A percentile compares a stretch with the other conserved stretches of the same genome.
Evolutionary conservation across 108 stramenopile genomes (phyloP).

Genomic region (Cyclostephanos tholiformis): DNA sequence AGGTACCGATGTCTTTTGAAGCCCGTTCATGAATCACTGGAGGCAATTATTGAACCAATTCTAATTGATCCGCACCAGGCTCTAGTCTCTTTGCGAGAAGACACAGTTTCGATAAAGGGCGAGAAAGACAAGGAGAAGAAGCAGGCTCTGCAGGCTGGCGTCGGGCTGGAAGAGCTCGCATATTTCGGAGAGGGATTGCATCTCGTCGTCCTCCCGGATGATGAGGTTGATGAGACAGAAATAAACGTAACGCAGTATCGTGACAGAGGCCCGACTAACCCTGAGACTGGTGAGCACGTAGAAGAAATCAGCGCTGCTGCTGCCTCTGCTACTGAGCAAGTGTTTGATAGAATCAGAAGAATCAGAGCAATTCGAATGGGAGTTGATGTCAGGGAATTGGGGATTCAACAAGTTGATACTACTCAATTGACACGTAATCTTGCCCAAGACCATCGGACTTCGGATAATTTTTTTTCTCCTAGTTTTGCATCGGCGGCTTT

Average conservation of each 20-base stretch:
- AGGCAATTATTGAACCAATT: constrained; percentile 34
- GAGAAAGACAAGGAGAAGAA: constrained; percentile 72
- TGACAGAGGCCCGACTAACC: constrained; percentile 53
- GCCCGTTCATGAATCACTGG: constrained; percentile 49
- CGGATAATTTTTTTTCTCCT: constrained; percentile 1
- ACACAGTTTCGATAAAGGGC: constrained; percentile 39
- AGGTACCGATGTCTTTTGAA: constrained; percentile 68
- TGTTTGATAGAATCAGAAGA: constrained; percentile 73
- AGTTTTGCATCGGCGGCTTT: constrained; percentile 4
- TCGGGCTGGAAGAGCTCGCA: constrained; percentile 59
- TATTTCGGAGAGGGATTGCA: constrained; percentile 65
- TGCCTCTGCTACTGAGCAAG: constrained; percentile 66
- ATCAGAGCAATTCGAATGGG: constrained; percentile 34
- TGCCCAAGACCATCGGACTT: constrained; percentile 8
- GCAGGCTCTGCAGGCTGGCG: constrained; percentile 57
- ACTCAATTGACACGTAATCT: constrained; percentile 15
- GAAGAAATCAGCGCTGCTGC: constrained; percentile 66
- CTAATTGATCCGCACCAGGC: constrained; percentile 49
- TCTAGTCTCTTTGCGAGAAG: constrained; percentile 23
- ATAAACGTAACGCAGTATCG: constrained; percentile 41
- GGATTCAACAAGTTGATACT: constrained; percentile 14
- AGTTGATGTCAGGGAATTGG: constrained; percentile 19
- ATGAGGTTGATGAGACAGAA: constrained; percentile 34
- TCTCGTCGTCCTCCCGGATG: constrained; percentile 72
- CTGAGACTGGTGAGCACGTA: constrained; percentile 55